Evolutionary conservation across 768 basidiomycete genomes (phyloP).

Genomic region (Amanita phalloides): DNA sequence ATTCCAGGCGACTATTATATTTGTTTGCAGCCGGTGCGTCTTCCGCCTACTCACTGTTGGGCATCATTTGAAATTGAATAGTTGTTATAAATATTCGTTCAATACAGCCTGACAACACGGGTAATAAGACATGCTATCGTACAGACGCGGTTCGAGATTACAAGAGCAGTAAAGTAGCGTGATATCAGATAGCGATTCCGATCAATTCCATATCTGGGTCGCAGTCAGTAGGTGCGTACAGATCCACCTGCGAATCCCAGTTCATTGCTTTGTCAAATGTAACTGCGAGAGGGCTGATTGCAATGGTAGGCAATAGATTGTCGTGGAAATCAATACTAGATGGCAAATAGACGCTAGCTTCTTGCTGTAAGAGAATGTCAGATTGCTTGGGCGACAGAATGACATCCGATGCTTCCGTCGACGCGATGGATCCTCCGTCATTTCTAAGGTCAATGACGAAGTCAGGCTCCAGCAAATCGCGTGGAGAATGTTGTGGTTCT

Average conservation of each 20-base stretch:
- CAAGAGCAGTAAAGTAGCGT: neutral
- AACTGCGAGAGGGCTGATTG: neutral
- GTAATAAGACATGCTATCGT: neutral
- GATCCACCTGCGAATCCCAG: neutral
- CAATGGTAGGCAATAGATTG: neutral
- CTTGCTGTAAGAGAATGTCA: neutral
- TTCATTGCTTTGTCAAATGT: neutral
- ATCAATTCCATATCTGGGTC: neutral
- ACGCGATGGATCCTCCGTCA: neutral
- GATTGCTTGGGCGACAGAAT: neutral
- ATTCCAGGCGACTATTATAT: too few relatives aligned
- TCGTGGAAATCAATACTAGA: neutral
- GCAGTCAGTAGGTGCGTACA: neutral
- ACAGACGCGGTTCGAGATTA: neutral
- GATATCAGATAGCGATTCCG: conserved; percentile 1
- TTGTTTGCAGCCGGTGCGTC: neutral
- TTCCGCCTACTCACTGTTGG: too few relatives aligned
- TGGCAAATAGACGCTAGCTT: neutral
- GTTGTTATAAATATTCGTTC: neutral
- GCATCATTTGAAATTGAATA: neutral
- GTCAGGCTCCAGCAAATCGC: neutral
- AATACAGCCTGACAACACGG: neutral
- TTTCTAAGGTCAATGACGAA: neutral
- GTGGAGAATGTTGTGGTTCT: neutral
- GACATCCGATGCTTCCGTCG: neutral